Evolutionary conservation across 768 basidiomycete genomes (phyloP).

Genomic region (Phlebiopsis flavidoalba): DNA sequence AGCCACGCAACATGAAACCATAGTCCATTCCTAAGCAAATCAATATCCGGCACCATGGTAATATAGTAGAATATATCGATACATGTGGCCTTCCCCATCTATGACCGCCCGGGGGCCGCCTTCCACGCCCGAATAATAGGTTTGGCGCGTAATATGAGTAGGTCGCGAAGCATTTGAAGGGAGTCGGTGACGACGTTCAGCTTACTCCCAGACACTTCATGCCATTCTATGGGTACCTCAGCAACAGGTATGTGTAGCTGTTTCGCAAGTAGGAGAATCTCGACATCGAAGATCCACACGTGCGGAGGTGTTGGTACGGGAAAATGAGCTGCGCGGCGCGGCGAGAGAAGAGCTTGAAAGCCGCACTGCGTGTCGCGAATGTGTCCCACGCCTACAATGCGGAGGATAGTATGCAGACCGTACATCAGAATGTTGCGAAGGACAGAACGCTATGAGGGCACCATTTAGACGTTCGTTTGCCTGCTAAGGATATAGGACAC

Average conservation of each 20-base stretch:
- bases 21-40: background rate
- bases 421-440: conserved; percentile 93
- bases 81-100: background rate
- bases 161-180: conserved; percentile 84
- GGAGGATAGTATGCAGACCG: conserved; percentile 83
- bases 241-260: conserved; percentile 70
- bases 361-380: conserved; percentile 96
- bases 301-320: conserved; percentile 78
- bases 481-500: conserved; percentile 11
- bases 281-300: conserved; percentile 99
- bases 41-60: background rate
- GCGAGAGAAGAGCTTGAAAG: conserved; percentile 93
- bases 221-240: conserved; percentile 90
- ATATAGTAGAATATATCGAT: background rate
- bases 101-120: conserved; percentile 13
- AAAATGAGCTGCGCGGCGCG: conserved; percentile 77
- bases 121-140: conserved; percentile 77
- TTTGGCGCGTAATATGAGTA: conserved; percentile 83
- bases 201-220: conserved; percentile 92
- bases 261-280: conserved; percentile 82
- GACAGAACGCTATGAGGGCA: conserved; percentile 68
- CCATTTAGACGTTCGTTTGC: background rate
- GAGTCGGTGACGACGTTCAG: conserved; percentile 81
- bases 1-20: background rate
- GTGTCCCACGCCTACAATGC: conserved; percentile 84